These are phyloP conservation scores for Plasmodium cynomolgi DNA, from an alignment of 169 alveolate species.

Conservation along the genomic window DNA sequence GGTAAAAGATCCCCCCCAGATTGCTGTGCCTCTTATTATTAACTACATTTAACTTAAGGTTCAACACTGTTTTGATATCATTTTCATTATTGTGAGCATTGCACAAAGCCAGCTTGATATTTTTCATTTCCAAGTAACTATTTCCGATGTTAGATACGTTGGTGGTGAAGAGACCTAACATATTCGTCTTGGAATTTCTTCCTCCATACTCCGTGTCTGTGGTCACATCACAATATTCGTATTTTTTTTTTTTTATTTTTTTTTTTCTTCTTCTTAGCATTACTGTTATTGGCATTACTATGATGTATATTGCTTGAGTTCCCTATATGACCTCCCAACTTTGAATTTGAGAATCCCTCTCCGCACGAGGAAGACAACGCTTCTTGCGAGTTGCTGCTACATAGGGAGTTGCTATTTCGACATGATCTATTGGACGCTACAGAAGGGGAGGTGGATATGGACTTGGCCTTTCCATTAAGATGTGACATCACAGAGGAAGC, in stretches of 20 bases:
- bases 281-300: neutral
- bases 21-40: constrained; percentile 11
- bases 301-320: neutral
- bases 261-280: neutral
- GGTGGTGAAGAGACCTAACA: constrained; percentile 1
- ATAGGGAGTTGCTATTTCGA: neutral
- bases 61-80: constrained; percentile 21
- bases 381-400: constrained; percentile 23
- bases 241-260: neutral
- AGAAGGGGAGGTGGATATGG: neutral
- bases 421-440: neutral
- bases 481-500: neutral
- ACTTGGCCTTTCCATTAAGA: neutral
- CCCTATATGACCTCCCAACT: neutral
- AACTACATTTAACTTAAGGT: constrained; percentile 10
- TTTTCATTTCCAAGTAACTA: constrained; percentile 1
- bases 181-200: neutral
- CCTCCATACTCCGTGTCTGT: neutral
- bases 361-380: neutral
- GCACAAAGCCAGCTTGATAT: constrained; percentile 18
- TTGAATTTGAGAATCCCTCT: neutral
- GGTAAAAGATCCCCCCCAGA: constrained; percentile 12
- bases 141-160: neutral
- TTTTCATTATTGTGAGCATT: constrained; percentile 9
- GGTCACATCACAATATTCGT: neutral